Base-by-base conservation (phyloP, 1,139 yeast genomes). In the Tardiomyces blankii region DNA sequence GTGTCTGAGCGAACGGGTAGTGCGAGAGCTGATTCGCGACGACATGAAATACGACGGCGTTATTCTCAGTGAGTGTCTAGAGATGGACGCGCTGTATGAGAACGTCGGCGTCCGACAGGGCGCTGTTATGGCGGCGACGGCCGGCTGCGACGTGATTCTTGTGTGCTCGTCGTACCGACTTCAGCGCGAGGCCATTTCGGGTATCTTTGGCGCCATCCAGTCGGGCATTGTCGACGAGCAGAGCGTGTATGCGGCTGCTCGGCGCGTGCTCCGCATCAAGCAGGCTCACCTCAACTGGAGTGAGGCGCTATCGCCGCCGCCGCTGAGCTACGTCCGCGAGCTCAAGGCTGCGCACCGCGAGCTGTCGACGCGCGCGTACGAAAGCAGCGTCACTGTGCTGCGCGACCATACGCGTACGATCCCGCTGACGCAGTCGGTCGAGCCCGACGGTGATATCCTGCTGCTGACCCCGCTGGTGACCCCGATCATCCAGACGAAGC, bases 21-120 rank as follows among this genome's bases (percentile, higher is more conserved):
- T 79, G n/a, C 70, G 71, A 42, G 77, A 73, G 45, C 60, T 79
- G 35, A 62, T 80, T 35, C 62, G 86, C 32, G 66, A 69, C 38
- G 78, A 78, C 23, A 58, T 79, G 54, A 70, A 72, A 1, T 79
- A 75, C 55, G 69, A 77, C 18, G 84, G 84, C 1, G 72, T 78
- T 35, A 81, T 77, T n/a, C 66, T 79, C 9, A 70, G 79, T 51
- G 86, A 79, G 55, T 79, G 84, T 56, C 63, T 80, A 44, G 85
- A 79, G 54, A 72, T 79, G 78, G 83, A 79, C 49, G 77, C 83
- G 0, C 62, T 80, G 33, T 77, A 76, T 57, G 79, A 75, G 48
- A 75, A 78, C 16, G 74, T 78, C 27, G 86, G 86, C 1, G 68
- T 80, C 39, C 78, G 82, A 2, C 85, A 80, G 57, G 85, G 85